Evolutionary conservation across 305 asterid species (phyloP).

Genomic region (Fraxinus sp.): DNA sequence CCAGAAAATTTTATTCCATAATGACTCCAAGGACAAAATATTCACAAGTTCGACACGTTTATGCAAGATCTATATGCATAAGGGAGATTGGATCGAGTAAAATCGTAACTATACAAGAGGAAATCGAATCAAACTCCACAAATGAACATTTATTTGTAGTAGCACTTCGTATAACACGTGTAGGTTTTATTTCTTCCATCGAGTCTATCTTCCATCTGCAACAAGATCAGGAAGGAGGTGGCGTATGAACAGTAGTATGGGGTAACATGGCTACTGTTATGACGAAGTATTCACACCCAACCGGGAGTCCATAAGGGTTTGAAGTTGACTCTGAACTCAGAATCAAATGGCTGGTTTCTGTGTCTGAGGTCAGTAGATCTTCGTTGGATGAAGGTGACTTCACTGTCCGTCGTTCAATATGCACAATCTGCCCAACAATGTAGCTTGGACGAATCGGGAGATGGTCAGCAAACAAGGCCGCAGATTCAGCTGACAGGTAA

Average conservation of each 20-base stretch:
- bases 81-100: constrained; percentile 37
- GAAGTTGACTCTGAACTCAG: constrained; percentile 42
- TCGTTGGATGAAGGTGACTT: constrained; percentile 30
- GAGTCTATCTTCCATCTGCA: constrained; percentile 62
- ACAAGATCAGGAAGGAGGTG: constrained; percentile 84
- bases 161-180: constrained; percentile 13
- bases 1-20: neutral
- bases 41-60: constrained; percentile 10
- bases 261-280: constrained; percentile 97
- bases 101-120: constrained; percentile 42
- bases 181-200: constrained; percentile 80
- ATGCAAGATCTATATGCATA: constrained; percentile 33
- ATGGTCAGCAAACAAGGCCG: constrained; percentile 70
- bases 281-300: constrained; percentile 84
- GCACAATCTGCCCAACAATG: constrained; percentile 90
- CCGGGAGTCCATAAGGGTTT: constrained; percentile 71
- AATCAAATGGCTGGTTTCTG: constrained; percentile 42
- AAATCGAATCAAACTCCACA: constrained; percentile 18
- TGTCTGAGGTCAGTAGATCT: constrained; percentile 41
- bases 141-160: constrained; percentile 22
- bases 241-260: constrained; percentile 64
- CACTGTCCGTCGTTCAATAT: constrained; percentile 70
- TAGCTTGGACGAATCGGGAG: constrained; percentile 68
- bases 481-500: constrained; percentile 85
- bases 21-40: neutral